phyloP scores from a whole-genome alignment of 768 basidiomycete genomes.

The Amanita phalloides region DNA sequence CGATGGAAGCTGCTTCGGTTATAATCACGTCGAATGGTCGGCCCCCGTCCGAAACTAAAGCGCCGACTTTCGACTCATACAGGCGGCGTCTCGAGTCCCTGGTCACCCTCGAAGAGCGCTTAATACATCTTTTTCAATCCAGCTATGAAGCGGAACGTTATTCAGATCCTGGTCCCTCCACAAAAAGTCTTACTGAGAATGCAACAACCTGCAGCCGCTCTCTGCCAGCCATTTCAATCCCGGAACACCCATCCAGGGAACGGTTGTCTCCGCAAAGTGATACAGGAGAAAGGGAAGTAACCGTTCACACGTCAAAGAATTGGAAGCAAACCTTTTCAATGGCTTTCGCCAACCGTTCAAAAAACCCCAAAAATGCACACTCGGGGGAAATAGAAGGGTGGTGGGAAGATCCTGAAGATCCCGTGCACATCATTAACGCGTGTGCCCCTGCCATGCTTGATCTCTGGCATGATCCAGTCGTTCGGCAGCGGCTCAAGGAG shows the following conservation, averaged over 20 bases:
- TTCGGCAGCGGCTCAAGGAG: slow-evolving; percentile 53
- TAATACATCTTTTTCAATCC: slow-evolving; percentile 57
- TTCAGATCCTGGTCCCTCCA: slow-evolving; percentile 11
- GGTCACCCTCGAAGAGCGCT: slow-evolving; percentile 53
- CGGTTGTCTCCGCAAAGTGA: slow-evolving; percentile 20
- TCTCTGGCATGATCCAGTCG: slow-evolving; percentile 67
- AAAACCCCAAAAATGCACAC: slow-evolving; percentile 60
- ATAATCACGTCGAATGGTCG: slow-evolving; percentile 41
- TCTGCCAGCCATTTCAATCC: slow-evolving; percentile 37
- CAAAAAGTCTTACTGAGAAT: slow-evolving; percentile 11
- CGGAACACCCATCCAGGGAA: slow-evolving; percentile 17
- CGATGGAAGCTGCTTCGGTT: slow-evolving; percentile 37
- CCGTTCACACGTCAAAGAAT: slow-evolving; percentile 49
- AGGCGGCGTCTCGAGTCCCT: slow-evolving; percentile 56
- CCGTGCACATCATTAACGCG: slow-evolving; percentile 59
- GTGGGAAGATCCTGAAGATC: slow-evolving; percentile 83
- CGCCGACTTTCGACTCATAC: slow-evolving; percentile 56
- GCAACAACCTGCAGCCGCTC: slow-evolving; percentile 32
- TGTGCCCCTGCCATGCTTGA: slow-evolving; percentile 58
- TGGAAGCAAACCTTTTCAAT: slow-evolving; percentile 58
- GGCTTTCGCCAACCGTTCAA: slow-evolving; percentile 40
- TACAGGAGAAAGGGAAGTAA: slow-evolving; percentile 37
- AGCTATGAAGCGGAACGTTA: slow-evolving; percentile 65
- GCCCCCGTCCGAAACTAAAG: slow-evolving; percentile 38
- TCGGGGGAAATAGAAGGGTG: slow-evolving; percentile 67